Evolutionary conservation across 441 rosid species (phyloP).

Genomic region (Pelargonium citronellum): DNA sequence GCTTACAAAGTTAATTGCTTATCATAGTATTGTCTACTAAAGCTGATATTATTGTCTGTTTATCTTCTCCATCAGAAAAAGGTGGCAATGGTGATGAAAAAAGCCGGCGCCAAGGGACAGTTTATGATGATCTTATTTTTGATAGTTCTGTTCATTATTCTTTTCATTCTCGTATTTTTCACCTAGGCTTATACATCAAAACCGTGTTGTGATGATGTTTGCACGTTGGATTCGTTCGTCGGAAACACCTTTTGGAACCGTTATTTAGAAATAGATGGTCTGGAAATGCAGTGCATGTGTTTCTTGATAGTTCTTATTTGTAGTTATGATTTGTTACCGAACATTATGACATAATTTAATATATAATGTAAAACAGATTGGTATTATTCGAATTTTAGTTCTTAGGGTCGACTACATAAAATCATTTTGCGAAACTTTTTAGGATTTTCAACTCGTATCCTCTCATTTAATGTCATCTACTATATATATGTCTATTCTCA

Average conservation of each 20-base stretch:
- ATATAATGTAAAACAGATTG: too few species aligned
- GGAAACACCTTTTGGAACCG: background rate
- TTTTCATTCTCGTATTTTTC: constrained; percentile 85
- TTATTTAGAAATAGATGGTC: background rate
- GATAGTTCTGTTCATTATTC: constrained; percentile 69
- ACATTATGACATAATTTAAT: too few species aligned
- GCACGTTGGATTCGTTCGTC: constrained; percentile 10
- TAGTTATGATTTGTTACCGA: background rate
- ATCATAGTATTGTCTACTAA: too few species aligned
- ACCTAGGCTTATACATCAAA: constrained; percentile 33
- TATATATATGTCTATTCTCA: too few species aligned
- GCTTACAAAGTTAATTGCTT: too few species aligned
- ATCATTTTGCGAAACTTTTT: too few species aligned
- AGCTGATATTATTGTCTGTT: background rate
- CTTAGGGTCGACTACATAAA: too few species aligned
- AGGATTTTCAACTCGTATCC: too few species aligned
- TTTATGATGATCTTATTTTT: constrained; percentile 87
- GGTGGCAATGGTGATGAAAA: constrained; percentile 97
- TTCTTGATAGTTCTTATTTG: too few species aligned
- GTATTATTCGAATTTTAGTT: too few species aligned
- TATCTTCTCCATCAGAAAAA: constrained; percentile 59
- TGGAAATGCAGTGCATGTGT: background rate
- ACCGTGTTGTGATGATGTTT: constrained; percentile 1
- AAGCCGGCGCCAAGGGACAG: constrained; percentile 89
- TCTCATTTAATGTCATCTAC: too few species aligned